These are phyloP conservation scores for Tripterygium wilfordii DNA, from an alignment of 177 flowering plant genomes.

Conservation along the genomic window DNA sequence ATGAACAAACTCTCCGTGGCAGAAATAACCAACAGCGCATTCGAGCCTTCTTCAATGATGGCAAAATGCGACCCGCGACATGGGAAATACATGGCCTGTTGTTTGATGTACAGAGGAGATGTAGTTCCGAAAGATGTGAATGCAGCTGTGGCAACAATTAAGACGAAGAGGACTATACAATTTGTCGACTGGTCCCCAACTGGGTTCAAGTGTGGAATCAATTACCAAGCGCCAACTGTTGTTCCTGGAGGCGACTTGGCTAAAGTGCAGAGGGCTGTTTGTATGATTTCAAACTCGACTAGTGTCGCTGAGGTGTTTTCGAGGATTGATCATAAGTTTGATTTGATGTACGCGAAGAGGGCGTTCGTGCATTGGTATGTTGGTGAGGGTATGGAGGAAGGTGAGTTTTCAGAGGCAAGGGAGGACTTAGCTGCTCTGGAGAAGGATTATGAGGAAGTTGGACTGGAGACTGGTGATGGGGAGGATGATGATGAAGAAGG, in stretches of 20 bases:
- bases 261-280: no score
- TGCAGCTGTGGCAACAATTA: constrained; percentile 49
- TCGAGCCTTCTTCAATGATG: no score
- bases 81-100: no score
- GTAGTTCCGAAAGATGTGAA: no score
- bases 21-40: constrained; percentile 51
- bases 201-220: constrained; percentile 52
- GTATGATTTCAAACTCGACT: no score
- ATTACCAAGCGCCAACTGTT: constrained; percentile 48
- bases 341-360: no score
- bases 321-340: constrained; percentile 47
- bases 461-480: constrained; percentile 47
- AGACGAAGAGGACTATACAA: constrained; percentile 57
- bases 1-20: constrained; percentile 52
- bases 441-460: constrained; percentile 55
- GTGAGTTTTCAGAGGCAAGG: constrained; percentile 55
- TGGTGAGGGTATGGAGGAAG: constrained; percentile 68
- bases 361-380: constrained; percentile 67
- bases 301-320: constrained; percentile 47
- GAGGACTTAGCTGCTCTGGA: constrained; percentile 55
- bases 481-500: constrained; percentile 50
- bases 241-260: constrained; percentile 50
- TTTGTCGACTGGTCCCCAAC: constrained; percentile 57
- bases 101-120: no score
- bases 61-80: no score